phyloP scores from a whole-genome alignment of 2,329 filamentous ascomycete genomes.

The Botrytis elliptica region DNA sequence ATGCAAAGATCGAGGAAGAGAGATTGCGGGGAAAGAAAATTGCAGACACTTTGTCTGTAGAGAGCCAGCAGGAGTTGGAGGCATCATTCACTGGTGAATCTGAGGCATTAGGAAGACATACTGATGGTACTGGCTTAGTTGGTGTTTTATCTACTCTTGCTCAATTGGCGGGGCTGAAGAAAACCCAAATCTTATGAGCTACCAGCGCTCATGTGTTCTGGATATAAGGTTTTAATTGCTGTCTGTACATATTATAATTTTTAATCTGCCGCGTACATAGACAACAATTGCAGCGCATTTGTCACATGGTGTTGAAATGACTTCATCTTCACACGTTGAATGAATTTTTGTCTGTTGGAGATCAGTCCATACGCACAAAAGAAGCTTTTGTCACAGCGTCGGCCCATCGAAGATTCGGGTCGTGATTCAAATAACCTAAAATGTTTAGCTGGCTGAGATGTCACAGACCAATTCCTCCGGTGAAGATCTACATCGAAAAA shows the following conservation, averaged over 20 bases:
- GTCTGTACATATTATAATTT: not conserved
- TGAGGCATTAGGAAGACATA: conserved; percentile 41
- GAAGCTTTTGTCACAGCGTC: not conserved
- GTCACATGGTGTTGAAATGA: not conserved
- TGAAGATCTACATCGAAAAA: not conserved
- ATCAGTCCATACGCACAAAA: not conserved
- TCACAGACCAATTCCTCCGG: not conserved
- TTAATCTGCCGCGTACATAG: not conserved
- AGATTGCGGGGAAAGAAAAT: conserved; percentile 30
- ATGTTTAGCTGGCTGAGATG: not conserved
- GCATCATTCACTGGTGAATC: conserved; percentile 30
- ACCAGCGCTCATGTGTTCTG: not conserved
- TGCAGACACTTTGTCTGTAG: conserved; percentile 24
- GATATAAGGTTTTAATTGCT: not conserved
- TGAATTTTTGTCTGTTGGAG: not conserved
- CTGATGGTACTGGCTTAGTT: conserved; percentile 40
- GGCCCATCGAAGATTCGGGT: not conserved
- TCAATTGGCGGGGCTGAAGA: conserved; percentile 39
- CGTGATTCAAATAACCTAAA: not conserved
- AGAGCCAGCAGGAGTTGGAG: conserved; percentile 32
- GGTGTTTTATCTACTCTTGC: conserved; percentile 41
- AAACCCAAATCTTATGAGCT: conserved; percentile 34
- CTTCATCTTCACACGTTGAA: not conserved
- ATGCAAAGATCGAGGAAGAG: conserved; percentile 20
- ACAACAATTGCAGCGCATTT: not conserved